Evolutionary conservation across 208 protist genomes (phyloP).

Genomic region (Wallacemonas rigidus): DNA sequence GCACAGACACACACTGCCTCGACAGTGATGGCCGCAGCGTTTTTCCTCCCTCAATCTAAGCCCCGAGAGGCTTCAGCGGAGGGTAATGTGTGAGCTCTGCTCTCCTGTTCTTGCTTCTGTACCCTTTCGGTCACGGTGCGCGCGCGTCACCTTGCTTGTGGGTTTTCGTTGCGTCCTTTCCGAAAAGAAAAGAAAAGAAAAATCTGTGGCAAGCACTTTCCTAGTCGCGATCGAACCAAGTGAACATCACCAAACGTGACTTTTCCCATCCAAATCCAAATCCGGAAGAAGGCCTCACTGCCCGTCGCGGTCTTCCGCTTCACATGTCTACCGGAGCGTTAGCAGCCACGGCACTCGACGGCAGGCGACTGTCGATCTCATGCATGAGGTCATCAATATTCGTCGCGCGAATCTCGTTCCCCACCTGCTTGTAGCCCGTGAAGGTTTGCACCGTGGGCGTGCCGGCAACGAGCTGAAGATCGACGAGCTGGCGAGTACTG

Average conservation of each 20-base stretch:
- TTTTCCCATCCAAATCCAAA: not conserved
- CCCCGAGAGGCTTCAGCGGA: too few species aligned
- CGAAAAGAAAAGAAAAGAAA: not conserved
- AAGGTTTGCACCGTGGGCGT: conserved; percentile 93
- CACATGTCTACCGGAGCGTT: not conserved
- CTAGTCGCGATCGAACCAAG: not conserved
- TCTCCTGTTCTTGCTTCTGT: too few species aligned
- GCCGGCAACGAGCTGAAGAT: conserved; percentile 89
- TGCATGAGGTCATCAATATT: conserved; percentile 84
- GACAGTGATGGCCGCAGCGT: too few species aligned
- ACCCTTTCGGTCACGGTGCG: too few species aligned
- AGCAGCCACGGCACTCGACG: conserved; percentile 11
- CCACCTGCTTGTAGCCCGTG: conserved; percentile 74
- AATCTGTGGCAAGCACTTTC: not conserved
- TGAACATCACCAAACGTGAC: not conserved
- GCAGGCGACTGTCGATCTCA: conserved; percentile 53
- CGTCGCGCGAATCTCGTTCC: conserved; percentile 83
- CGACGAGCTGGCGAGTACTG: conserved; percentile 59
- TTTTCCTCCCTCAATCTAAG: too few species aligned
- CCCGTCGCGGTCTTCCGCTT: not conserved
- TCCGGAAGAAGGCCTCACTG: too few species aligned
- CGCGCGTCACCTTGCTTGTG: too few species aligned
- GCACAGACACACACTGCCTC: too few species aligned
- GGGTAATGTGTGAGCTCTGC: too few species aligned
- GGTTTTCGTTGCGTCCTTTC: not conserved